A percentile compares a stretch with the other conserved stretches of the same genome.
Evolutionary conservation across 2,329 filamentous ascomycete species (phyloP).

Genomic region (Metarhizium brunneum): DNA sequence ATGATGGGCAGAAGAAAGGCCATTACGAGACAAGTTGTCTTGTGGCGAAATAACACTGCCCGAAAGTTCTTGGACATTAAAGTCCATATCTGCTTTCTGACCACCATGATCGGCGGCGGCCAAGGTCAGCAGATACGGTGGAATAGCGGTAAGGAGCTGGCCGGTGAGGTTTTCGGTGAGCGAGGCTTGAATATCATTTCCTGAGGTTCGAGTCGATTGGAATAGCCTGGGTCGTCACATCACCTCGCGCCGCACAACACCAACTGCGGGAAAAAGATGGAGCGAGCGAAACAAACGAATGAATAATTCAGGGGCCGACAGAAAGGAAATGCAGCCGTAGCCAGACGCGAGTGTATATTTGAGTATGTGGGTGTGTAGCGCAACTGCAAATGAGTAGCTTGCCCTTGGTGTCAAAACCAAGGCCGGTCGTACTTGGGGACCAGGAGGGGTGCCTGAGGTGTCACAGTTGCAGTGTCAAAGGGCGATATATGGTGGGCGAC

Average conservation of each 20-base stretch:
- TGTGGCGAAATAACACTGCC: constrained; percentile 47
- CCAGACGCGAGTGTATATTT: no score
- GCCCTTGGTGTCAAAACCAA: background rate
- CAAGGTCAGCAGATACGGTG: background rate
- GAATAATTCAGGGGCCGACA: background rate
- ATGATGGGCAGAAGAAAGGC: constrained; percentile 51
- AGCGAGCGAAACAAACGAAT: background rate
- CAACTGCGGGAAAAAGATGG: background rate
- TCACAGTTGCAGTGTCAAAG: background rate
- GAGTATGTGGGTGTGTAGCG: background rate
- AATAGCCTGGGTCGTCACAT: background rate
- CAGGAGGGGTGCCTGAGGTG: background rate
- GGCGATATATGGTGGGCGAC: no score
- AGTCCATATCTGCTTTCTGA: constrained; percentile 50
- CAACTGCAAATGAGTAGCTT: background rate
- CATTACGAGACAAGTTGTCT: constrained; percentile 41
- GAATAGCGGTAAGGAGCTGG: background rate
- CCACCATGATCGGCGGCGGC: constrained; percentile 29
- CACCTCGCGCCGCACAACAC: background rate
- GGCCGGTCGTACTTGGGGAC: no score
- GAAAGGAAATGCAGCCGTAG: background rate
- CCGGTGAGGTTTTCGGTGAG: background rate
- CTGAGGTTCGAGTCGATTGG: background rate
- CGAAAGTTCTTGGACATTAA: constrained; percentile 54
- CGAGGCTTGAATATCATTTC: background rate